Evolutionary conservation across 176 grass and related monocot genomes (phyloP).

Genomic region (Aegilops umbellulata): DNA sequence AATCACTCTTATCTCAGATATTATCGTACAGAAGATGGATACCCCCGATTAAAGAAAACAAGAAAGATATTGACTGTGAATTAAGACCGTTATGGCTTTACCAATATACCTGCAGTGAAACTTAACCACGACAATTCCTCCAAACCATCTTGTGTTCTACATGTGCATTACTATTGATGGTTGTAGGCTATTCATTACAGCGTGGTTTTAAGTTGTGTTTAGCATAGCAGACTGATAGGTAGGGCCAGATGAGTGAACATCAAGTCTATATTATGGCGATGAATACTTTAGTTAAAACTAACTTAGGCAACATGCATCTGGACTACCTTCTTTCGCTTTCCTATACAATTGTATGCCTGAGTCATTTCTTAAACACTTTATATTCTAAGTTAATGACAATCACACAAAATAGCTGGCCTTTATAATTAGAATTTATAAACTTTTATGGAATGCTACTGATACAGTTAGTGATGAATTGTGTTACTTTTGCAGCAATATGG

Average conservation of each 20-base stretch:
- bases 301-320: too few relatives aligned
- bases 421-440: neutral
- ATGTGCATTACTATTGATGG: neutral
- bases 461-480: neutral
- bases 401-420: neutral
- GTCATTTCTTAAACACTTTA: neutral
- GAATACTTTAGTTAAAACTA: neutral
- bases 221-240: neutral
- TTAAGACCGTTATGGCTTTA: neutral
- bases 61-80: neutral
- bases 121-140: neutral
- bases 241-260: neutral
- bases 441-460: neutral
- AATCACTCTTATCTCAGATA: neutral
- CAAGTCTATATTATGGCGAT: neutral
- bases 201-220: neutral
- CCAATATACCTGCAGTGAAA: neutral
- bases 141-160: neutral
- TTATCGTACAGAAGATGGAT: neutral
- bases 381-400: neutral
- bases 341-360: neutral
- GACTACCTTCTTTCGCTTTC: too few relatives aligned
- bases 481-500: slow-evolving; percentile 75
- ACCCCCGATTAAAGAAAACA: neutral
- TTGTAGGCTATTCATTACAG: neutral